Evolutionary conservation across 148 eudicot species (phyloP).

Genomic region (Bassia scoparia): DNA sequence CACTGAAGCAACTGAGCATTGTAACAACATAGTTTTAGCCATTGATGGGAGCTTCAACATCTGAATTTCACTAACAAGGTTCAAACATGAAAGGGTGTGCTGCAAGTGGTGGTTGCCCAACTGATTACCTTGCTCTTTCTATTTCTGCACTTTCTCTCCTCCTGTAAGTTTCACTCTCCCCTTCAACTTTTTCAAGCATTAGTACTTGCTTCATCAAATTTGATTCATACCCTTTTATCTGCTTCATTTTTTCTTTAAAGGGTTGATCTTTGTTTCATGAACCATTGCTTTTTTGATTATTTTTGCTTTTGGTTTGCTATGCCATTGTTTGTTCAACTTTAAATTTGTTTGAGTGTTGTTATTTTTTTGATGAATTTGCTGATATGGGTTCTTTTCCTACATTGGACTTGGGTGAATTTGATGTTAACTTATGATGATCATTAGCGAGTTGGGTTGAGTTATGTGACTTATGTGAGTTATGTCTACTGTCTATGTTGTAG

Average conservation of each 20-base stretch:
- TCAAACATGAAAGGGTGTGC: constrained; percentile 54
- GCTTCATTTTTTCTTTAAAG: not conserved
- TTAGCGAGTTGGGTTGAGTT: not conserved
- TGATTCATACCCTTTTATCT: not conserved
- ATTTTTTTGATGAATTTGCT: constrained; percentile 1
- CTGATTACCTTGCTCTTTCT: constrained; percentile 69
- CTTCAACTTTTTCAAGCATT: not conserved
- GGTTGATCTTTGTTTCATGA: constrained; percentile 10
- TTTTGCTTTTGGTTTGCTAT: not conserved
- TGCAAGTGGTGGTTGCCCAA: constrained; percentile 67
- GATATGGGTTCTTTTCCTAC: not conserved
- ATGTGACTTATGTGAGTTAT: not conserved
- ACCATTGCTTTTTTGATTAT: not conserved
- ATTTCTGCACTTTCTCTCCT: constrained; percentile 48
- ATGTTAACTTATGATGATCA: not conserved
- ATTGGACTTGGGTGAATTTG: not conserved
- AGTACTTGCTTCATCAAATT: not conserved
- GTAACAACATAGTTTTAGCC: not conserved
- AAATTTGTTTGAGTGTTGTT: not conserved
- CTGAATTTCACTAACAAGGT: not conserved
- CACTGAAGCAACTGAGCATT: not conserved
- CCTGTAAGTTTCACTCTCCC: constrained; percentile 40
- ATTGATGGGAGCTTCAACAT: not conserved
- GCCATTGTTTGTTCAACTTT: not conserved
- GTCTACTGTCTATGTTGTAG: not conserved